Evolutionary conservation across 257 asterid genomes (phyloP), one percentile per base, ranked within the genome.

Genomic region (Nicotiana obtusifolia): DNA sequence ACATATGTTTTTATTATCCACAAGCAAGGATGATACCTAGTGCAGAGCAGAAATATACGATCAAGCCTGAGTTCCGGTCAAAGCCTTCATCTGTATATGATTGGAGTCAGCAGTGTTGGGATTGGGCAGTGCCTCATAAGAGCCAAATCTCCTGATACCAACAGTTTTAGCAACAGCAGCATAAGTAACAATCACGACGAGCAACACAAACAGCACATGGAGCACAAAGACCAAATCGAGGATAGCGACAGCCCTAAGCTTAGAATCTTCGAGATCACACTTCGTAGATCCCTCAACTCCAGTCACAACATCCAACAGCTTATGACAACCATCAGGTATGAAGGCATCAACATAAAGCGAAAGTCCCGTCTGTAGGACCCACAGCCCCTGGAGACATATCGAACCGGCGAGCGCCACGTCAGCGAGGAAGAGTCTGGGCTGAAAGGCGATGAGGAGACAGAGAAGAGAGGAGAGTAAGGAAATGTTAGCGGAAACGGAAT

Each of bases 281-380:
- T 92, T 95, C 31, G 99, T 95, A 20, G 97, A 92, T n/a, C 99
- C 98, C 83, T 95, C 98, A 15, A 95, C 94, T 11, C 99, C 98
- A 76, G 91, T 92, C 54, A 92, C 92, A 15, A 93, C 99, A 65
- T 93, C 99, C 1, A 95, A 89, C 69, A 95, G 87, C 92, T 92
- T 92, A 89, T 95, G 99, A 87, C 99, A 95, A 33, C 99, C 99
- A 81, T 92, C 96, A 0, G 99, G 99, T 41, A 95, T 90, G 84
- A 95, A 95, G 5, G 97, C 97, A n/a, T 95, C 98, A 0, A 95
- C 97, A 30, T 93, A 92, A 44, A 93, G 92, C 9, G 97, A 88
- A 22, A 93, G 93, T 28, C 99, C 98, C 0, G 97, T 91, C 87
- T 95, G 99, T 47, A 95, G 87, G 24, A 91, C 93, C 98, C 99